Percentiles rank a stretch among this genome's conserved stretches.
Evolutionary conservation across 352 stramenopile genomes (phyloP).

Genomic region (Phytophthora gonapodyides): DNA sequence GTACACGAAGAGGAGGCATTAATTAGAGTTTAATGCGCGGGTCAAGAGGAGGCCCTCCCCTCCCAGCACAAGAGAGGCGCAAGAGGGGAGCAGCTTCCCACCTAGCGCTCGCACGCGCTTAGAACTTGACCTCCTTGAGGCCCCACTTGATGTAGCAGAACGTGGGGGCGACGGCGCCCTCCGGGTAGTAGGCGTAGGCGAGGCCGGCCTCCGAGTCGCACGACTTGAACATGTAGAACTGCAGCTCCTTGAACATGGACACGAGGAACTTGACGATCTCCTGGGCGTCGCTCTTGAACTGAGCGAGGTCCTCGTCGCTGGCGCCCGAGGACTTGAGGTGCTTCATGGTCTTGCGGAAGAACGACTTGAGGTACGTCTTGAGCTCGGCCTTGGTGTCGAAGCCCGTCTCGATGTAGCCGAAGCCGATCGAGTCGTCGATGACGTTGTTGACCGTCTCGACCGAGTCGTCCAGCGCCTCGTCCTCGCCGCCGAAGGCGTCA

Average conservation of each 20-base stretch:
- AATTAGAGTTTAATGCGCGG: slow-evolving; percentile 45
- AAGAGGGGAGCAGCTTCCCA: slow-evolving; percentile 5
- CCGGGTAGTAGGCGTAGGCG: slow-evolving; percentile 68
- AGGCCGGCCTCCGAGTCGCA: slow-evolving; percentile 68
- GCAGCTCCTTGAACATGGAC: slow-evolving; percentile 65
- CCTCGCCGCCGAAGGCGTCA: slow-evolving; percentile 58
- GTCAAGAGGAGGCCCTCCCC: slow-evolving; percentile 18
- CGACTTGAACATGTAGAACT: slow-evolving; percentile 75
- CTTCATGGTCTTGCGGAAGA: slow-evolving; percentile 74
- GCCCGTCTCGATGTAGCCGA: slow-evolving; percentile 64
- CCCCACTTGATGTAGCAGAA: slow-evolving; percentile 79
- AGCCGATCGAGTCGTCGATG: slow-evolving; percentile 59
- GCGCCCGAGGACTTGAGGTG: slow-evolving; percentile 53
- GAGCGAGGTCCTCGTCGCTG: slow-evolving; percentile 47
- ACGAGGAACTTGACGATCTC: slow-evolving; percentile 74
- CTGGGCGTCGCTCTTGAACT: slow-evolving; percentile 67
- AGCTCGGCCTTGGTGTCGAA: slow-evolving; percentile 70
- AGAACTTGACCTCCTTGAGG: slow-evolving; percentile 77
- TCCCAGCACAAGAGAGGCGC: neutral
- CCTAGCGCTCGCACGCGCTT: slow-evolving; percentile 38
- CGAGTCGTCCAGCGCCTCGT: slow-evolving; percentile 50
- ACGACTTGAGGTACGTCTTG: slow-evolving; percentile 76
- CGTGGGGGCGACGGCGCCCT: slow-evolving; percentile 50
- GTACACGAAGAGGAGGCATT: slow-evolving; percentile 39
- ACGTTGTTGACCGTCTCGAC: slow-evolving; percentile 74